Percentiles rank a stretch among this genome's conserved stretches.
Conservation (phyloP, 1,284 basidiomycete genomes). For the Xerocomus nothofagi region DNA sequence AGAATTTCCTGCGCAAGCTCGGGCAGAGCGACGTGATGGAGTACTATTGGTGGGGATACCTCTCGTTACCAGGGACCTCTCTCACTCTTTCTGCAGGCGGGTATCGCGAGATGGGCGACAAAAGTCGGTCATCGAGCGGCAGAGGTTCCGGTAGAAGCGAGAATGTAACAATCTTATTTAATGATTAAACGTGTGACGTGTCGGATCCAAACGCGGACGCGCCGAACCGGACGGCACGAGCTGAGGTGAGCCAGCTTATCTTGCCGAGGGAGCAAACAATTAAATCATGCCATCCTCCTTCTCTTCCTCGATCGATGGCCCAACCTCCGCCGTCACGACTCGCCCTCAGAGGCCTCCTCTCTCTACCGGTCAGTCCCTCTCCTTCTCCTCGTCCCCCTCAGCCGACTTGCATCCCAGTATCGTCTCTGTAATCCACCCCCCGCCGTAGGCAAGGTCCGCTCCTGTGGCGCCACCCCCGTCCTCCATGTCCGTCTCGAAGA, state of each 20-base stretch:
- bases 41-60: slow-evolving; percentile 72
- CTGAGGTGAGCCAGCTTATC: slow-evolving; percentile 18
- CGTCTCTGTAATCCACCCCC: slow-evolving; percentile 70
- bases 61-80: not conserved
- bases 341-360: slow-evolving; percentile 44
- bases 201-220: slow-evolving; percentile 6
- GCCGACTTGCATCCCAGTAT: slow-evolving; percentile 36
- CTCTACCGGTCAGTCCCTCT: slow-evolving; percentile 41
- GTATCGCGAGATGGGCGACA: slow-evolving; percentile 62
- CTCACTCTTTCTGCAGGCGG: slow-evolving; percentile 42
- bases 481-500: slow-evolving; percentile 65
- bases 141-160: slow-evolving; percentile 54
- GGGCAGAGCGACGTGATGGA: slow-evolving; percentile 89
- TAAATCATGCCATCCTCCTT: not conserved
- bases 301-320: slow-evolving; percentile 19
- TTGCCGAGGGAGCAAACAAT: no score
- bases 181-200: not conserved
- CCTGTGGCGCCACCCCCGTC: slow-evolving; percentile 59
- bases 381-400: not conserved
- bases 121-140: slow-evolving; percentile 71
- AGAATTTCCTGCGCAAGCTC: slow-evolving; percentile 81
- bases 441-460: slow-evolving; percentile 61
- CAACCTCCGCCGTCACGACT: slow-evolving; percentile 50
- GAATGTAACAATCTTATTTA: not conserved
- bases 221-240: slow-evolving; percentile 18